Evolutionary conservation across 257 asterid species (phyloP).

Genomic region (Buddleja alternifolia): DNA sequence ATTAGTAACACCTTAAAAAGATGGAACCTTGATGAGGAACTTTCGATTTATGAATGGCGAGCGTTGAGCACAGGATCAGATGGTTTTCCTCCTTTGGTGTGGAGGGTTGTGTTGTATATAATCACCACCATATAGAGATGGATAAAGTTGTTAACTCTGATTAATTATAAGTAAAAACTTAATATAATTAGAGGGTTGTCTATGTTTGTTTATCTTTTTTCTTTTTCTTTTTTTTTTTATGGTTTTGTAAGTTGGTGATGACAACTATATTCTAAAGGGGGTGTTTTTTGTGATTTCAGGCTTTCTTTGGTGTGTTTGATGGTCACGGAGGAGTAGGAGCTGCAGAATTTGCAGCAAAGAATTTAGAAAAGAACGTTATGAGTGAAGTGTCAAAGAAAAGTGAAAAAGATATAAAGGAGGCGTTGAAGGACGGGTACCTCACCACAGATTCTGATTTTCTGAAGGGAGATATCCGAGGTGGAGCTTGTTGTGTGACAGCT

Average conservation of each 20-base stretch:
- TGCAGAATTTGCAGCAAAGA: constrained; percentile 67
- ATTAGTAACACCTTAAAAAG: neutral
- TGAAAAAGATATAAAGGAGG: constrained; percentile 49
- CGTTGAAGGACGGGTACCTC: constrained; percentile 68
- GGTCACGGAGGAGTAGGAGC: constrained; percentile 83
- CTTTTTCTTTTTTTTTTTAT: neutral
- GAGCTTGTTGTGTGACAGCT: constrained; percentile 78
- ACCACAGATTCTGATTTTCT: constrained; percentile 66
- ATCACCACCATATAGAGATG: too few species aligned
- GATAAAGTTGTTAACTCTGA: neutral
- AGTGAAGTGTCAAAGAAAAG: constrained; percentile 42
- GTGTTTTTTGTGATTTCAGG: constrained; percentile 47
- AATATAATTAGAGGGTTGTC: neutral
- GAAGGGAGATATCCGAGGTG: constrained; percentile 59
- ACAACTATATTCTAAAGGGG: neutral
- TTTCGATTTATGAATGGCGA: constrained; percentile 1
- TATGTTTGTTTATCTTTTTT: neutral
- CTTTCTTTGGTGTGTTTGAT: constrained; percentile 78
- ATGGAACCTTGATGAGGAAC: constrained; percentile 4
- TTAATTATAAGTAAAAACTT: neutral
- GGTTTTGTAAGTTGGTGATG: neutral
- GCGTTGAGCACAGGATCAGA: neutral
- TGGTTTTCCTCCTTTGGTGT: neutral
- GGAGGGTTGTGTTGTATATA: neutral
- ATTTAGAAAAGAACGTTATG: constrained; percentile 52